phyloP scores from a whole-genome alignment of 2,329 filamentous ascomycete species.

The Polychaeton citri region DNA sequence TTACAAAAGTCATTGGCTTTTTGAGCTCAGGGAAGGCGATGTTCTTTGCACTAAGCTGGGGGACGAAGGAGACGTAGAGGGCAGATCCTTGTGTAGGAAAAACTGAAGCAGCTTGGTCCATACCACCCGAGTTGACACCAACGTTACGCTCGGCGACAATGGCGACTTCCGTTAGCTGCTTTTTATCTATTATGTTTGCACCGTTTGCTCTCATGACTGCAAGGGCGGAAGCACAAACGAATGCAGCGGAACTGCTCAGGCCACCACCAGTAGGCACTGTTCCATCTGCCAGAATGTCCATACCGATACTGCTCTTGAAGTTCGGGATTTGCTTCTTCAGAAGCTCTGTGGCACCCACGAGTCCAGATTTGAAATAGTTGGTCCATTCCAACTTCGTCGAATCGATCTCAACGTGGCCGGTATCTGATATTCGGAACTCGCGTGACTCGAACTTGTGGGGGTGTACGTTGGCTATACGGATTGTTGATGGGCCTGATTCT shows the following conservation, averaged over 20 bases:
- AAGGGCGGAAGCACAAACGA: conserved; percentile 79
- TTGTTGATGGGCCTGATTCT: conserved; percentile 41
- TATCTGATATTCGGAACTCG: conserved; percentile 58
- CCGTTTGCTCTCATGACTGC: conserved; percentile 81
- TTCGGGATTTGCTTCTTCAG: conserved; percentile 52
- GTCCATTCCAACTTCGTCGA: conserved; percentile 81
- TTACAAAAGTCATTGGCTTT: conserved; percentile 79
- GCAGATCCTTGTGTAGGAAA: conserved; percentile 78
- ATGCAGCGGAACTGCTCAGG: conserved; percentile 83
- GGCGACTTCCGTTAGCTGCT: conserved; percentile 78
- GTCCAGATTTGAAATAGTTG: conserved; percentile 94
- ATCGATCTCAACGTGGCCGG: conserved; percentile 54
- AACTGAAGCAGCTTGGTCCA: conserved; percentile 95
- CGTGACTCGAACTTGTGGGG: conserved; percentile 59
- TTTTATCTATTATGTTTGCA: conserved; percentile 69
- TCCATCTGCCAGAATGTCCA: conserved; percentile 84
- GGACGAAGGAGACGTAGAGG: conserved; percentile 80
- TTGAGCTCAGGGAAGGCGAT: conserved; percentile 70
- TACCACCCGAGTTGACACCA: conserved; percentile 92
- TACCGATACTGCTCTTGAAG: conserved; percentile 54
- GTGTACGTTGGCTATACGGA: conserved; percentile 72
- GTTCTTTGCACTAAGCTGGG: conserved; percentile 59
- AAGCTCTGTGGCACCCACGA: conserved; percentile 68
- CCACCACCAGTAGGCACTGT: conserved; percentile 86
- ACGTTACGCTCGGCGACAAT: conserved; percentile 90